These are phyloP conservation scores for Aspergillus nanangensis DNA, from an alignment of 495 filamentous ascomycete species.

Conservation along the genomic window DNA sequence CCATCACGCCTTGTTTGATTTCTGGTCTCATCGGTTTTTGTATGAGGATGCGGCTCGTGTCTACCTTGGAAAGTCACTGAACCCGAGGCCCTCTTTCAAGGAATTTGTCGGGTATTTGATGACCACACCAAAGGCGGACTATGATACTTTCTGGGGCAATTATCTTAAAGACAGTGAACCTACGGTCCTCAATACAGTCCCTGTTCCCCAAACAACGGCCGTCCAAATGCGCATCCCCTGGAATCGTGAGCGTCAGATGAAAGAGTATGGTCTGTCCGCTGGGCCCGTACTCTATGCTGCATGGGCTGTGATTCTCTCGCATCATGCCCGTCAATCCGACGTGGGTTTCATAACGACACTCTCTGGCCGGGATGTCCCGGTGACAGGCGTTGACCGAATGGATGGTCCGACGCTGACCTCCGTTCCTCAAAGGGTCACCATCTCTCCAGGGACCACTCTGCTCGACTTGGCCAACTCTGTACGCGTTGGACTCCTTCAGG, in stretches of 20 bases:
- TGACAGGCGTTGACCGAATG: slow-evolving; percentile 32
- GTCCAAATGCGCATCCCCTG: too few relatives aligned
- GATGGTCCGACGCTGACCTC: slow-evolving; percentile 41
- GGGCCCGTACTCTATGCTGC: slow-evolving; percentile 35
- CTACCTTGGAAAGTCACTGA: background rate
- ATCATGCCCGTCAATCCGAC: slow-evolving; percentile 25
- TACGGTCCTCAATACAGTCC: too few relatives aligned
- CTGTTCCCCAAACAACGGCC: too few relatives aligned
- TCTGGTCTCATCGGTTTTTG: slow-evolving; percentile 50
- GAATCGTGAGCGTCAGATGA: too few relatives aligned
- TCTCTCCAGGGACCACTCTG: background rate
- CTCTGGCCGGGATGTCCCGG: slow-evolving; percentile 33
- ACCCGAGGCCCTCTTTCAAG: background rate
- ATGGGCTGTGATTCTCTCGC: slow-evolving; percentile 33
- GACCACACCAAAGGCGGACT: too few relatives aligned
- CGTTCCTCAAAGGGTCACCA: slow-evolving; percentile 12
- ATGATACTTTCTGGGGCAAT: too few relatives aligned
- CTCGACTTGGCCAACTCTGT: too few relatives aligned
- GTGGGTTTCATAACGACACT: slow-evolving; percentile 38
- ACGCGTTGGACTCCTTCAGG: too few relatives aligned
- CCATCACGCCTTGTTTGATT: slow-evolving; percentile 64
- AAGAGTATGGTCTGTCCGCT: slow-evolving; percentile 10
- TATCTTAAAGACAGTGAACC: too few relatives aligned
- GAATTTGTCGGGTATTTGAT: slow-evolving; percentile 10
- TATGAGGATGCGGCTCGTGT: slow-evolving; percentile 25